phyloP scores from a whole-genome alignment of 2,329 filamentous ascomycete species.

The Neoascochyta sp. region DNA sequence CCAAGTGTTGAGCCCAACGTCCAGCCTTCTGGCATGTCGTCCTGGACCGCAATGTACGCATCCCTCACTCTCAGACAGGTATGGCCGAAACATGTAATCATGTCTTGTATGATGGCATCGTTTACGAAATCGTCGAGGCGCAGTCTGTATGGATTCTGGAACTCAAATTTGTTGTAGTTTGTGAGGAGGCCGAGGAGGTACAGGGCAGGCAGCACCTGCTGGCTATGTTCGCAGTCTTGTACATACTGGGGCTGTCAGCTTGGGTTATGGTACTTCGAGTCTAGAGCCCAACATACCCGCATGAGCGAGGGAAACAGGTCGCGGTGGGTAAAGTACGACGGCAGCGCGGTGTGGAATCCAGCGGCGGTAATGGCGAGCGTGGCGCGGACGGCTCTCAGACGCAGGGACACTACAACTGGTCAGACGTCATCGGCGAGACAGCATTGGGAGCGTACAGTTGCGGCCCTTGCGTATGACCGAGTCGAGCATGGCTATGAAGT shows the following conservation, averaged over 20 bases:
- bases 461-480: conserved; percentile 74
- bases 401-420: conserved; percentile 59
- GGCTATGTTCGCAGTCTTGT: conserved; percentile 66
- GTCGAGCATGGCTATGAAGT: conserved; percentile 82
- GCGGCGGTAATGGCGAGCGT: conserved; percentile 82
- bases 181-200: conserved; percentile 79
- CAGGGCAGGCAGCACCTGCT: conserved; percentile 67
- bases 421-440: conserved; percentile 1
- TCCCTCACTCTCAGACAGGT: conserved; percentile 66
- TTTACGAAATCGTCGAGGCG: conserved; percentile 95
- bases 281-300: conserved; percentile 68
- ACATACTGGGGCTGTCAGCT: conserved; percentile 58
- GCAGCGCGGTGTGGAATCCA: conserved; percentile 90
- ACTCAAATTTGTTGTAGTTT: conserved; percentile 99
- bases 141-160: conserved; percentile 91
- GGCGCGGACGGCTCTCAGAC: conserved; percentile 75
- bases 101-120: conserved; percentile 77
- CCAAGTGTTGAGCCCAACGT: conserved; percentile 73
- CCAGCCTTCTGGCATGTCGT: conserved; percentile 90
- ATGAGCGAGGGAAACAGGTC: conserved; percentile 93
- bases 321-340: conserved; percentile 91
- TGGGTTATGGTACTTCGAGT: no score
- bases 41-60: conserved; percentile 79
- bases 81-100: conserved; percentile 70
- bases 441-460: conserved; percentile 55